Evolutionary conservation across 2,329 filamentous ascomycete species (phyloP).

Genomic region (Chrysoporthe austroafricana): DNA sequence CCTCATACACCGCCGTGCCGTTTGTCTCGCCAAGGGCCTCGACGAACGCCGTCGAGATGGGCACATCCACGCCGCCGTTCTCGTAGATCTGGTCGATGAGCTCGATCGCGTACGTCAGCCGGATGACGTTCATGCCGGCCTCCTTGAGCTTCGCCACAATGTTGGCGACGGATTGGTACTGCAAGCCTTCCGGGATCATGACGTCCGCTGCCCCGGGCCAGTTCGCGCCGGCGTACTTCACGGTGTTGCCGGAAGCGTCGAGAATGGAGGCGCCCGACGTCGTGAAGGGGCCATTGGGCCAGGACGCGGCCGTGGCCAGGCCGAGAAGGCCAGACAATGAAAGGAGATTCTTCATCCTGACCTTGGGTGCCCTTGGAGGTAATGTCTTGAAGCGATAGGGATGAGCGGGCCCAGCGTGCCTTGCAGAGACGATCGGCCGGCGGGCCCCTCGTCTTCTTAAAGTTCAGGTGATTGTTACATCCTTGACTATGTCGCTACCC

Average conservation of each 20-base stretch:
- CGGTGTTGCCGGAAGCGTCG: constrained; percentile 38
- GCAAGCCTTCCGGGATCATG: constrained; percentile 60
- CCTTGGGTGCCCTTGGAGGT: background rate
- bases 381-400: background rate
- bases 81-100: constrained; percentile 56
- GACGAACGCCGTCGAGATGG: constrained; percentile 42
- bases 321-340: constrained; percentile 15
- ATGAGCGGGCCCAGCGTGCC: background rate
- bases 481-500: background rate
- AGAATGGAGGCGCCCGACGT: constrained; percentile 34
- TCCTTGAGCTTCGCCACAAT: constrained; percentile 55
- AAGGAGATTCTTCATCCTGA: constrained; percentile 12
- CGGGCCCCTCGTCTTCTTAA: background rate
- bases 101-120: constrained; percentile 59
- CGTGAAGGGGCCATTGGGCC: constrained; percentile 29
- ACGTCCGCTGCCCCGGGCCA: constrained; percentile 58
- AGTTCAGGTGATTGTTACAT: background rate
- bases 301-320: constrained; percentile 20
- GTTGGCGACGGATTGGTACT: constrained; percentile 53
- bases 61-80: constrained; percentile 42
- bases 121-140: constrained; percentile 58
- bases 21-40: constrained; percentile 50
- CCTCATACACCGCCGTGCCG: constrained; percentile 47
- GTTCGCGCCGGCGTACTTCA: constrained; percentile 53
- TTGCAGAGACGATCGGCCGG: background rate